Percentiles rank a stretch among this genome's conserved stretches.
phyloP scores from a whole-genome alignment of 139 green algal species.

The Chlorella vulgaris region DNA sequence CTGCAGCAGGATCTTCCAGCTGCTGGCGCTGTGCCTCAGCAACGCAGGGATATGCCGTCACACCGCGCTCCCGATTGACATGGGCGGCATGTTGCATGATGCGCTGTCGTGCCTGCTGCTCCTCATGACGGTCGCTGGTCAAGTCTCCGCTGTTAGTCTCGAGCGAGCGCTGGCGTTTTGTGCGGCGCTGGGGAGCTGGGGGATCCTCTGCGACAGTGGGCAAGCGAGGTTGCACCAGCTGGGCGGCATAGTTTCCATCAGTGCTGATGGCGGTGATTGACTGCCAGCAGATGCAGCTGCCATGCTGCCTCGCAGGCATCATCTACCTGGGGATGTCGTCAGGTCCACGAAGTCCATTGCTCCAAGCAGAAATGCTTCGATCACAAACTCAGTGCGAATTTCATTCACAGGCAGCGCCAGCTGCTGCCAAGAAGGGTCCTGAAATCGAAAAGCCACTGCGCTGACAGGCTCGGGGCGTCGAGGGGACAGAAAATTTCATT shows the following conservation, averaged over 20 bases:
- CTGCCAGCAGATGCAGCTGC: neutral
- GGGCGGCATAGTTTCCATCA: no score
- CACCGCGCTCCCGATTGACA: slow-evolving; percentile 2
- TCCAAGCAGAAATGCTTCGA: no score
- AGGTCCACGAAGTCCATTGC: no score
- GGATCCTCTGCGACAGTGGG: neutral
- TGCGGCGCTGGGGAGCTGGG: neutral
- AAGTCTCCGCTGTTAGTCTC: neutral
- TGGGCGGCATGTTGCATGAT: slow-evolving; percentile 52
- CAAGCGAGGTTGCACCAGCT: no score
- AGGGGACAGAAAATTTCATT: no score
- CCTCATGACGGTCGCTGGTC: neutral
- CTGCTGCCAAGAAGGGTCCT: no score
- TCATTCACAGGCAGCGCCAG: no score
- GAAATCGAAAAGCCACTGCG: no score
- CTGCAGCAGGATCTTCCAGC: no score
- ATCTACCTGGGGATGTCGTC: neutral
- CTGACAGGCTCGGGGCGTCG: no score
- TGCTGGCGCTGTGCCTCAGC: neutral
- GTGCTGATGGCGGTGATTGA: neutral
- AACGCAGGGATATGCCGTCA: neutral
- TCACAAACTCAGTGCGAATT: no score
- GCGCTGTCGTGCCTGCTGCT: slow-evolving; percentile 20
- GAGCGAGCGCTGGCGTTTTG: neutral
- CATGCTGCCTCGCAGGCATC: neutral